phyloP scores from a whole-genome alignment of 2,329 filamentous ascomycete species.

The Trichoderma harzianum region DNA sequence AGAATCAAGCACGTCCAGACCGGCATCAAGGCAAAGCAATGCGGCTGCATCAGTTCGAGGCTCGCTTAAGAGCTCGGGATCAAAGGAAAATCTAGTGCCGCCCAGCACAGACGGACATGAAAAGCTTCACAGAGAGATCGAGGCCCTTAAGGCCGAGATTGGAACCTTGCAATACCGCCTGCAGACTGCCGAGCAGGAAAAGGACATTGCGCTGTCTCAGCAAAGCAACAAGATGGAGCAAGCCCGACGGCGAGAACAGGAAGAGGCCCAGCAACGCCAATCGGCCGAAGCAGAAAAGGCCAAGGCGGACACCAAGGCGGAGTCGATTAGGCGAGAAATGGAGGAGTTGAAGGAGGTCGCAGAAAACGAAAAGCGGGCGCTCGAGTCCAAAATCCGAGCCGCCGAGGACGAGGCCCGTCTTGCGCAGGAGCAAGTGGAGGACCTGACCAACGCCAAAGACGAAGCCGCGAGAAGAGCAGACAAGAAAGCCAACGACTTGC shows the following conservation, averaged over 20 bases:
- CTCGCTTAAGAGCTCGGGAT: slow-evolving; percentile 57
- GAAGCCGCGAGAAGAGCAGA: slow-evolving; percentile 64
- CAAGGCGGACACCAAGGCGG: slow-evolving; percentile 48
- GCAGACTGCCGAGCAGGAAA: slow-evolving; percentile 82
- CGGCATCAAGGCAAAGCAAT: slow-evolving; percentile 41
- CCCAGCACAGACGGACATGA: slow-evolving; percentile 59
- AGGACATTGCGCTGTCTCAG: slow-evolving; percentile 72
- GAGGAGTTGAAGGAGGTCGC: slow-evolving; percentile 48
- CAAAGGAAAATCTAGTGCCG: slow-evolving; percentile 57
- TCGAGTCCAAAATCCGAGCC: slow-evolving; percentile 68
- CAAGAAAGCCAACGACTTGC: slow-evolving; percentile 52
- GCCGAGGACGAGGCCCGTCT: slow-evolving; percentile 69
- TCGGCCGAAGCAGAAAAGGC: slow-evolving; percentile 54
- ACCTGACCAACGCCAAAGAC: slow-evolving; percentile 59
- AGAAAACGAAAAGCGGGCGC: slow-evolving; percentile 57
- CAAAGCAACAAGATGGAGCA: slow-evolving; percentile 84
- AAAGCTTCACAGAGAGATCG: slow-evolving; percentile 55
- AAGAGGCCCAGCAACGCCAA: slow-evolving; percentile 70
- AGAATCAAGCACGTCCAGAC: slow-evolving; percentile 38
- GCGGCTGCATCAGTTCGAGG: slow-evolving; percentile 41
- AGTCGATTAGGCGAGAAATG: slow-evolving; percentile 50
- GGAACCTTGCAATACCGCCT: slow-evolving; percentile 86
- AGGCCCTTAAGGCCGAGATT: slow-evolving; percentile 84
- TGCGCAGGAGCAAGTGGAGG: slow-evolving; percentile 78
- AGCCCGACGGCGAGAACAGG: slow-evolving; percentile 74